Conservation (phyloP, 1,284 basidiomycete genomes). For the Ustilago crameri region DNA sequence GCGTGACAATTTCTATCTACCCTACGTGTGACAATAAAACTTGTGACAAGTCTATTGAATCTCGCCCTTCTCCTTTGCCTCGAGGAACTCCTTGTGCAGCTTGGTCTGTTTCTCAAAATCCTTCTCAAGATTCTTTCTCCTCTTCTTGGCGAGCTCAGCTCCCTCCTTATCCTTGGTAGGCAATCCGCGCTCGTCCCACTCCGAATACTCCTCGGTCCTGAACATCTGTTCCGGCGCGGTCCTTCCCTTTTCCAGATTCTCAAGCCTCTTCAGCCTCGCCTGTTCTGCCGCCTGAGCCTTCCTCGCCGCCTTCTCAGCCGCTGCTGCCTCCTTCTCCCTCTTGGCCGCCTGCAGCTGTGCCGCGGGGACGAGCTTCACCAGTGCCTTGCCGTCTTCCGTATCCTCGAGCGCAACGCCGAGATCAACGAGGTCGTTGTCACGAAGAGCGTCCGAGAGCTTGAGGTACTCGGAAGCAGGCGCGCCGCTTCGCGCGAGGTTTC, state of each 20-base stretch:
- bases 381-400: slow-evolving; percentile 79
- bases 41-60: slow-evolving; percentile 30
- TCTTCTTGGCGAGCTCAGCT: slow-evolving; percentile 84
- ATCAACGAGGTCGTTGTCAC: slow-evolving; percentile 89
- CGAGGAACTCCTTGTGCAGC: slow-evolving; percentile 62
- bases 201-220: slow-evolving; percentile 73
- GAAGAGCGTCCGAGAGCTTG: slow-evolving; percentile 77
- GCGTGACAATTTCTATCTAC: not conserved
- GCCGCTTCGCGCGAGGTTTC: slow-evolving; percentile 78
- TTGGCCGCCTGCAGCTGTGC: slow-evolving; percentile 83
- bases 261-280: slow-evolving; percentile 78
- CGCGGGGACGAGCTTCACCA: slow-evolving; percentile 91
- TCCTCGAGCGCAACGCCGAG: slow-evolving; percentile 96
- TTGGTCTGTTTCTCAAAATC: slow-evolving; percentile 76
- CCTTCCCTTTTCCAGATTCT: slow-evolving; percentile 85
- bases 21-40: not conserved
- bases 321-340: slow-evolving; percentile 85
- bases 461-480: slow-evolving; percentile 59
- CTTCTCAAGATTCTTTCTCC: slow-evolving; percentile 83
- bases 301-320: slow-evolving; percentile 81
- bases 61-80: slow-evolving; percentile 58
- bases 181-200: slow-evolving; percentile 86
- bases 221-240: slow-evolving; percentile 82
- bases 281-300: slow-evolving; percentile 80
- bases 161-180: slow-evolving; percentile 86